Percentiles rank a stretch among this genome's conserved stretches.
Evolutionary conservation across 148 eudicot genomes (phyloP).

Genomic region (Nyssa sinensis): DNA sequence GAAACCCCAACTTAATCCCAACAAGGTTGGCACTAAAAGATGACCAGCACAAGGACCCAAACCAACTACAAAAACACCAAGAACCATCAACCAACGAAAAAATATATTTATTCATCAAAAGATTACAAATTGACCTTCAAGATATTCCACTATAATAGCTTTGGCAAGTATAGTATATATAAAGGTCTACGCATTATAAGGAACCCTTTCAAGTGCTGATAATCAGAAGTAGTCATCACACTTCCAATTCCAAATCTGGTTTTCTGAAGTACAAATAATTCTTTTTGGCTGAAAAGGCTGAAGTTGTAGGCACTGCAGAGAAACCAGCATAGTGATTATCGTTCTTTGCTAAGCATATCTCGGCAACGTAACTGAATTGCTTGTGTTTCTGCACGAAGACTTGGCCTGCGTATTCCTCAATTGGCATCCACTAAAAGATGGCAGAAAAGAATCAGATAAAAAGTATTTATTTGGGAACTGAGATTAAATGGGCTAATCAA

Average conservation of each 20-base stretch:
- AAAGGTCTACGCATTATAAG: too few species aligned
- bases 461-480: too few species aligned
- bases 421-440: slow-evolving; percentile 46
- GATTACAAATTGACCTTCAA: not conserved
- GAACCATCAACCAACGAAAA: not conserved
- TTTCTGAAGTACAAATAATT: slow-evolving; percentile 33
- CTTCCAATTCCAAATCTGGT: slow-evolving; percentile 2
- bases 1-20: too few species aligned
- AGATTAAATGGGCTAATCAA: too few species aligned
- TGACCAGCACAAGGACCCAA: too few species aligned
- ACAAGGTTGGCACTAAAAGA: too few species aligned
- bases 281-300: slow-evolving; percentile 27
- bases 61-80: too few species aligned
- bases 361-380: slow-evolving; percentile 21
- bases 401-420: slow-evolving; percentile 51
- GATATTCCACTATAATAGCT: too few species aligned
- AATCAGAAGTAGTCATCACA: not conserved
- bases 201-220: not conserved
- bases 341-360: slow-evolving; percentile 35
- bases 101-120: not conserved
- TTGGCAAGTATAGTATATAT: not conserved
- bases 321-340: slow-evolving; percentile 37
- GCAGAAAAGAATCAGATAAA: not conserved
- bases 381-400: slow-evolving; percentile 34
- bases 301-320: slow-evolving; percentile 24